A percentile compares a stretch with the other conserved stretches of the same genome.
phyloP scores from a whole-genome alignment of 108 stramenopile species.

The Cyclotella sp. region DNA sequence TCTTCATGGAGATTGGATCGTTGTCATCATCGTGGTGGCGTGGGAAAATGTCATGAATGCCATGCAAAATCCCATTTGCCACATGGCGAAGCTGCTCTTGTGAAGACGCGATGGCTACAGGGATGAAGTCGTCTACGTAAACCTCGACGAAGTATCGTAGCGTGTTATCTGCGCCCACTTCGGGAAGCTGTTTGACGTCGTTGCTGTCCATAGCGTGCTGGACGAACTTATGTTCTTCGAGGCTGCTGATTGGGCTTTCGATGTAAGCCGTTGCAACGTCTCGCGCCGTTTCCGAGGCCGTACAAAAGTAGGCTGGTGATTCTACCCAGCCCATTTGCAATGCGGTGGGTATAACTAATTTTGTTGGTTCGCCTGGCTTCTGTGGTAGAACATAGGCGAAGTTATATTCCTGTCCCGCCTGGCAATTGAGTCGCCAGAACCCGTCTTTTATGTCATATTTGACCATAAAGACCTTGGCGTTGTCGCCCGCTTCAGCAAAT shows the following conservation, averaged over 20 bases:
- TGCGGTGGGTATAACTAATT: conserved; percentile 2
- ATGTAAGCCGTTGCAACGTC: background rate
- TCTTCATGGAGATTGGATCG: conserved; percentile 45
- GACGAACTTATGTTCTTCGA: background rate
- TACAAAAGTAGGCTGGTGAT: too few relatives aligned
- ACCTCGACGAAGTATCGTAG: conserved; percentile 13
- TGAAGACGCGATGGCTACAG: conserved; percentile 11
- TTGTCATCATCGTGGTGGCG: background rate
- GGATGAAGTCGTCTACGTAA: conserved; percentile 36
- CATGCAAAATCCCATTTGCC: conserved; percentile 4
- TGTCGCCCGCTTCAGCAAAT: too few relatives aligned
- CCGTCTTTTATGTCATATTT: too few relatives aligned
- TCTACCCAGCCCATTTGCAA: too few relatives aligned
- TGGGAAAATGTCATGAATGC: conserved; percentile 32
- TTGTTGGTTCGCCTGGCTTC: too few relatives aligned
- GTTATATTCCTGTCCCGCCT: conserved; percentile 21
- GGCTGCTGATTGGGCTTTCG: background rate
- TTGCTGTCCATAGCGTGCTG: too few relatives aligned
- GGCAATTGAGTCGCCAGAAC: background rate
- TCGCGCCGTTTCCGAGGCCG: too few relatives aligned
- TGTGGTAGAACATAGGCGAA: conserved; percentile 6
- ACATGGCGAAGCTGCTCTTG: conserved; percentile 8
- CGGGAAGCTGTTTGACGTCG: background rate
- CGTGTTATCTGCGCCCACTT: background rate
- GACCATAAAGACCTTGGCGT: too few relatives aligned